Conservation (phyloP, 148 eudicot species). For the Arctostaphylos glauca region DNA sequence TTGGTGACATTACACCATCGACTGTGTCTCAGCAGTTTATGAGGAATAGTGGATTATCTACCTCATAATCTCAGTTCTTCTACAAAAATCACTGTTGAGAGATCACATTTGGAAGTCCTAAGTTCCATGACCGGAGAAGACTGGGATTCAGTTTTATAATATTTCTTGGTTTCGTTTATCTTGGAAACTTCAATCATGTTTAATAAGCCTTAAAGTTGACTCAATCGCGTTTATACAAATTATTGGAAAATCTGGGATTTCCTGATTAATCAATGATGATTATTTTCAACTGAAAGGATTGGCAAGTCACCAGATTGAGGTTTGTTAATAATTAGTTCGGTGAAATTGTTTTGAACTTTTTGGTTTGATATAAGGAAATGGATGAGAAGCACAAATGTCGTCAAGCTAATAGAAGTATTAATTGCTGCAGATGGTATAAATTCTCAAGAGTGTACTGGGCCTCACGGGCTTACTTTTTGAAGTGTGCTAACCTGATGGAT, state of each 20-base stretch:
- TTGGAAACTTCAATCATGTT: neutral
- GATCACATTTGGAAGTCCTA: neutral
- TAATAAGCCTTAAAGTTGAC: neutral
- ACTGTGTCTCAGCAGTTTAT: neutral
- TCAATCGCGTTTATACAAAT: neutral
- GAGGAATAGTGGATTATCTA: neutral
- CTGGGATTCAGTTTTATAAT: neutral
- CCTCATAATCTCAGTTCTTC: neutral
- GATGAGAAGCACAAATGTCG: neutral
- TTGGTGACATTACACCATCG: neutral
- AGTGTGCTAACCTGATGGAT: conserved; percentile 2
- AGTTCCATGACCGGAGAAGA: neutral
- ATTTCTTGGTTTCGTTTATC: neutral
- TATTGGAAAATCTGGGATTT: neutral
- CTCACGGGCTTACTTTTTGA: neutral
- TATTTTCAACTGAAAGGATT: neutral
- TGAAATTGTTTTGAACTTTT: neutral
- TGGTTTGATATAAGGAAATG: neutral
- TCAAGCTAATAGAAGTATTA: neutral
- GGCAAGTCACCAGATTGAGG: neutral
- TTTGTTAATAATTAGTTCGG: neutral
- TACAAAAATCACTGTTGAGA: neutral
- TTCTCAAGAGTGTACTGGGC: neutral
- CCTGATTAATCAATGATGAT: neutral
- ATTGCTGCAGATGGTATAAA: neutral